A percentile compares a stretch with the other conserved stretches of the same genome.
Evolutionary conservation across 805 yeast genomes (phyloP).

Genomic region (Isabelozyma heimii): DNA sequence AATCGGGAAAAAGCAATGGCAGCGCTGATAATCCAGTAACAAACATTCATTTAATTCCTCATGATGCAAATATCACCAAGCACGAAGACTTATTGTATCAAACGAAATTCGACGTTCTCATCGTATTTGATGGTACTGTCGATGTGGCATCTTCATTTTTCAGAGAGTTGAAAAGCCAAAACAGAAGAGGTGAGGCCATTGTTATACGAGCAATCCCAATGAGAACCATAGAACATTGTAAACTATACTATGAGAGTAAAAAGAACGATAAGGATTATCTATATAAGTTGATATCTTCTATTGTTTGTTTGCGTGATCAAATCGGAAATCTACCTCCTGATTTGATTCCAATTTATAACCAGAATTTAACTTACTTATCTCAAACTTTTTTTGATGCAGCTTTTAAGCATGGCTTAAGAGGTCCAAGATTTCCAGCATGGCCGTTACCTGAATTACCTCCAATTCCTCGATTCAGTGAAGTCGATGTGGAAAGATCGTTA

Average conservation of each 20-base stretch:
- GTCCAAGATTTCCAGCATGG: constrained; percentile 50
- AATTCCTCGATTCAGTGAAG: constrained; percentile 59
- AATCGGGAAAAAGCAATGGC: constrained; percentile 7
- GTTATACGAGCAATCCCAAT: constrained; percentile 70
- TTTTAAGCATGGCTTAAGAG: constrained; percentile 10
- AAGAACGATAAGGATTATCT: constrained; percentile 38
- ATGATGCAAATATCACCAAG: constrained; percentile 20
- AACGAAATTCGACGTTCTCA: constrained; percentile 52
- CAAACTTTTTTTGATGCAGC: constrained; percentile 54
- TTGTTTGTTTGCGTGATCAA: constrained; percentile 76
- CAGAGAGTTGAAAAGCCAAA: constrained; percentile 23
- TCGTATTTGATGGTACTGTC: constrained; percentile 64
- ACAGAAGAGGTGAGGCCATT: constrained; percentile 42
- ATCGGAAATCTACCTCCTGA: constrained; percentile 83
- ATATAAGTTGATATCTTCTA: constrained; percentile 72
- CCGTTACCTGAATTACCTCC: constrained; percentile 73
- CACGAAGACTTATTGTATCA: constrained; percentile 20
- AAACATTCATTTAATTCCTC: constrained; percentile 44
- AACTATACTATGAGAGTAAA: constrained; percentile 39
- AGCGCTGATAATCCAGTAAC: constrained; percentile 4
- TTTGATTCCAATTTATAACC: constrained; percentile 68
- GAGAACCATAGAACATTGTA: constrained; percentile 82
- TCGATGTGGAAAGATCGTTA: constrained; percentile 77
- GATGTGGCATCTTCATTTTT: constrained; percentile 37
- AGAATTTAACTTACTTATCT: constrained; percentile 58